Evolutionary conservation across 208 protist species (phyloP), one percentile per base, ranked within the genome.

Genomic region (Leishmania amazonensis): DNA sequence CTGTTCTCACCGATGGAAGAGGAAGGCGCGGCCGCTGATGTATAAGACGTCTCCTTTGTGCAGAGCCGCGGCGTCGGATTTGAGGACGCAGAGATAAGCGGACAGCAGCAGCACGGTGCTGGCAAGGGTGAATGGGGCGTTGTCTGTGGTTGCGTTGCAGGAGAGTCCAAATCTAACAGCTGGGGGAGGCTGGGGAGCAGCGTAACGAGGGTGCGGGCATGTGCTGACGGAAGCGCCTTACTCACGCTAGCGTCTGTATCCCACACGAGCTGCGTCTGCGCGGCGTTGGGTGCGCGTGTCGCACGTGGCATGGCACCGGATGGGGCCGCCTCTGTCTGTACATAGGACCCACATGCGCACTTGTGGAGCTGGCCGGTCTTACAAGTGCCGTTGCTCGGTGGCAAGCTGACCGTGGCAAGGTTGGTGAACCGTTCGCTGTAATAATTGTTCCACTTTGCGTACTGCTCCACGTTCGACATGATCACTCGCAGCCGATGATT

Each of bases 391-490:
- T 49, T 2, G n/a, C 53, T 17, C 42, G 5, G 53, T 17, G 40
- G 31, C 19, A 60, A 19, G 35, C 35, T 17, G 17, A 51, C 17
- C 15, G 40, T 60, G 53, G 53, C 35, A 28, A 83, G 45, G 47
- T 75, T 74, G 58, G 76, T 79, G 47, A 82, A 87, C 42, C 79
- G 75, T 19, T 83, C 17, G 49, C 53, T 58, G 77, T 87, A 87
- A 76, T 82, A 84, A 78, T 84, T 83, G 72, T 79, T 84, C 84
- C 84, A 87, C 76, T 81, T 83, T 2, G 78, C 79, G 49, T 84
- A 87, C 77, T 83, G 60, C 58, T 82, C 67, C 54, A 79, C 13
- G 78, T 85, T 85, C 1, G 64, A 49, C 13, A 51, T 51, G 28
- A 82, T 65, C 2, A 38, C 53, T 62, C 60, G 40, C 58, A 49